Percentiles rank a stretch among this genome's conserved stretches.
phyloP scores from a whole-genome alignment of 176 grass and related monocot species.

The Miscanthus lutarioriparius region DNA sequence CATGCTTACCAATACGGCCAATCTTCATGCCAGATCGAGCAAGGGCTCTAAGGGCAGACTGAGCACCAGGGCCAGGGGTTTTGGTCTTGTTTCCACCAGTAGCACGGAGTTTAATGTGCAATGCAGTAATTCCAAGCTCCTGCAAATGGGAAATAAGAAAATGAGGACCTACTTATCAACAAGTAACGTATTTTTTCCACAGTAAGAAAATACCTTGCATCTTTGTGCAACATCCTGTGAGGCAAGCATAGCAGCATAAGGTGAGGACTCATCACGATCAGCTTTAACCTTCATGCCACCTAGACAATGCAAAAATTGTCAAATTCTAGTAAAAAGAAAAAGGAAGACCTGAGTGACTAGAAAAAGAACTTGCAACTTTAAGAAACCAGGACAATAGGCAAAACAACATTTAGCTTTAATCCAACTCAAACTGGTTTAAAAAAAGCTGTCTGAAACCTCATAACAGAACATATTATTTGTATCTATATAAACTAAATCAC shows the following conservation, averaged over 20 bases:
- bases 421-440: not conserved
- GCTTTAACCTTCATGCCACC: slow-evolving; percentile 70
- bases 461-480: not conserved
- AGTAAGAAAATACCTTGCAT: slow-evolving; percentile 48
- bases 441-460: not conserved
- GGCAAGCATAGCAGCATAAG: slow-evolving; percentile 73
- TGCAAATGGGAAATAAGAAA: not conserved
- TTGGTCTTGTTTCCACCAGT: slow-evolving; percentile 64
- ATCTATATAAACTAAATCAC: not conserved
- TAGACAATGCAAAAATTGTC: not conserved
- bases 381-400: not conserved
- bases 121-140: slow-evolving; percentile 54
- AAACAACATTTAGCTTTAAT: not conserved
- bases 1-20: slow-evolving; percentile 51
- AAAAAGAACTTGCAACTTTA: not conserved
- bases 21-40: slow-evolving; percentile 63
- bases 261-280: slow-evolving; percentile 62
- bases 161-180: not conserved
- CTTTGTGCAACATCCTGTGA: slow-evolving; percentile 63
- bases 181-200: not conserved
- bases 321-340: not conserved
- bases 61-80: slow-evolving; percentile 50
- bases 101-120: slow-evolving; percentile 59
- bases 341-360: not conserved
- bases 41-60: slow-evolving; percentile 52